phyloP scores from a whole-genome alignment of 192 early-diverging fungal species.

The Bifiguratus adelaidae region DNA sequence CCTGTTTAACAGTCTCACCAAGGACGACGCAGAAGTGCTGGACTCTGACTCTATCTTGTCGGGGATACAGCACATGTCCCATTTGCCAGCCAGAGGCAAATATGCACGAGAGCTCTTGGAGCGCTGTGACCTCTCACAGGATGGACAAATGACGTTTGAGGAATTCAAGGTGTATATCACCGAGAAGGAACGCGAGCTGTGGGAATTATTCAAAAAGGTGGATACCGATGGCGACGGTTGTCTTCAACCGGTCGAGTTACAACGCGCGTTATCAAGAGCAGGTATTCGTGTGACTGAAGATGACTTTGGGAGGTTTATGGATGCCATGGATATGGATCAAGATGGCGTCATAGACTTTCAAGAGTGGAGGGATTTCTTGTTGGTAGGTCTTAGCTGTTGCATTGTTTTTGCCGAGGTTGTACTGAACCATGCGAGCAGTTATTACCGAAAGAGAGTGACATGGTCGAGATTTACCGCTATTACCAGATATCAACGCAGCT shows the following conservation, averaged over 20 bases:
- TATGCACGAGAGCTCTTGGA: slow-evolving; percentile 20
- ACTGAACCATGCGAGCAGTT: slow-evolving; percentile 14
- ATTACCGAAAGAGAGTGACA: slow-evolving; percentile 47
- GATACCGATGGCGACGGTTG: slow-evolving; percentile 42
- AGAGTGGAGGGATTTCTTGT: slow-evolving; percentile 52
- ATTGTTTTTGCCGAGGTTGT: background rate
- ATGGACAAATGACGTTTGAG: slow-evolving; percentile 27
- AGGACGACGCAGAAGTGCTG: too few species aligned
- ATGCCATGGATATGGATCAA: slow-evolving; percentile 45
- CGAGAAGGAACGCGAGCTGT: slow-evolving; percentile 51
- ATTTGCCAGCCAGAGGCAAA: slow-evolving; percentile 18
- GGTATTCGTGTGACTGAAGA: slow-evolving; percentile 45
- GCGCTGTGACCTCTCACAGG: slow-evolving; percentile 17
- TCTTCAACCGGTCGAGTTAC: slow-evolving; percentile 41
- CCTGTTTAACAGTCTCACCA: too few species aligned
- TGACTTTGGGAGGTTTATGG: slow-evolving; percentile 45
- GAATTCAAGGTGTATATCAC: slow-evolving; percentile 47
- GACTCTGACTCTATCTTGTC: slow-evolving; percentile 15
- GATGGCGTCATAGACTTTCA: slow-evolving; percentile 49
- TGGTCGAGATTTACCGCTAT: slow-evolving; percentile 51
- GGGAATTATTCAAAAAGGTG: slow-evolving; percentile 47
- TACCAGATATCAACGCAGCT: slow-evolving; percentile 47
- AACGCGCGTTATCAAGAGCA: slow-evolving; percentile 29
- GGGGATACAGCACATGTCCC: slow-evolving; percentile 15
- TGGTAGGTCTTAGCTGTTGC: slow-evolving; percentile 22